phyloP scores from a whole-genome alignment of 73 alveolate species.

The Paramecium sexaurelia region DNA sequence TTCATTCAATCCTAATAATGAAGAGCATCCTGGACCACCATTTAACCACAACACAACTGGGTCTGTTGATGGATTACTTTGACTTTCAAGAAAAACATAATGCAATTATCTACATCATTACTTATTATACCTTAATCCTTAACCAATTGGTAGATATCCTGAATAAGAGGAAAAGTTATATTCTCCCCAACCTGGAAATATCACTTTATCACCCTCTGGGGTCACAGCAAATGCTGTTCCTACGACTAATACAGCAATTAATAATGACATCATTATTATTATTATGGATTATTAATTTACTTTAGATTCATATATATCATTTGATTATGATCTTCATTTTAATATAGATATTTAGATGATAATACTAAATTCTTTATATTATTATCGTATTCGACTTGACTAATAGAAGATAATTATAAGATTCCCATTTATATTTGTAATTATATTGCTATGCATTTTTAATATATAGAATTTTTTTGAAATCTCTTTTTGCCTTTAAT shows the following conservation, averaged over 20 bases:
- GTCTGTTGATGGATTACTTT: constrained; percentile 77
- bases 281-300: not conserved
- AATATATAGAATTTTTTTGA: not conserved
- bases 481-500: not conserved
- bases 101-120: constrained; percentile 62
- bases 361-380: too few species aligned
- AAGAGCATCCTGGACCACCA: constrained; percentile 97
- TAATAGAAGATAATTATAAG: too few species aligned
- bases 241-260: not conserved
- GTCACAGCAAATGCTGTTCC: not conserved
- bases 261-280: not conserved
- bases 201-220: not conserved
- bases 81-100: constrained; percentile 73
- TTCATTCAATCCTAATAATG: constrained; percentile 80
- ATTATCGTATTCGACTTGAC: too few species aligned
- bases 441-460: not conserved
- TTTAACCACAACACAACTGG: constrained; percentile 86
- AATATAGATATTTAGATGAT: too few species aligned
- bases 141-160: not conserved
- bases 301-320: not conserved
- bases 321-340: too few species aligned
- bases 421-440: too few species aligned
- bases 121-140: constrained; percentile 55
- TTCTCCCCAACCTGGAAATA: constrained; percentile 23
- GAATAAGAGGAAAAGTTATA: constrained; percentile 14